These are phyloP conservation scores for Alternaria gansuensis DNA, from an alignment of 2,329 filamentous ascomycete genomes.

Conservation along the genomic window DNA sequence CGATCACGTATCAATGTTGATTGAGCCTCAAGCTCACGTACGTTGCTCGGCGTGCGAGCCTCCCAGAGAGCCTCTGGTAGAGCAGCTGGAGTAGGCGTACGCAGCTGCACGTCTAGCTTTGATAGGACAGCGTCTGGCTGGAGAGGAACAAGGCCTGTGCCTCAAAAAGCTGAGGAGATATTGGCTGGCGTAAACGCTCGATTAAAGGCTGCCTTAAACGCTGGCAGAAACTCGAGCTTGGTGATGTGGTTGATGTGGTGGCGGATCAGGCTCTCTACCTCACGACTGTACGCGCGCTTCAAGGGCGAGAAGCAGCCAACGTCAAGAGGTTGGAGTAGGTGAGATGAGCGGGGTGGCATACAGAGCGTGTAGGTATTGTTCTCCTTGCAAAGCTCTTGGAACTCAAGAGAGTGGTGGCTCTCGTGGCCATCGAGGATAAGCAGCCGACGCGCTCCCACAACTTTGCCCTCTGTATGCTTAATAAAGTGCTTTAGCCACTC, in stretches of 20 bases:
- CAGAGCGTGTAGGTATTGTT: slow-evolving; percentile 34
- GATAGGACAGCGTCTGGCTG: no score
- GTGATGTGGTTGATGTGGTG: slow-evolving; percentile 44
- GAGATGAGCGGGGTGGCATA: no score
- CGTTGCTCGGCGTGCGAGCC: no score
- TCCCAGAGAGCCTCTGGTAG: no score
- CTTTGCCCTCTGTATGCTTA: no score
- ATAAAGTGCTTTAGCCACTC: no score
- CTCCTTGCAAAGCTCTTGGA: slow-evolving; percentile 47
- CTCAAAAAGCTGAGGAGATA: slow-evolving; percentile 41
- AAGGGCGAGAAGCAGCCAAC: slow-evolving; percentile 51
- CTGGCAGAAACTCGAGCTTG: no score
- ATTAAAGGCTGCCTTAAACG: slow-evolving; percentile 39
- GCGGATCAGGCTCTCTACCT: slow-evolving; percentile 43
- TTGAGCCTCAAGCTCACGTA: no score
- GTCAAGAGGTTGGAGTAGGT: slow-evolving; percentile 56
- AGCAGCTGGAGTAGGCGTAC: no score
- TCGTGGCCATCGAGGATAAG: slow-evolving; percentile 50
- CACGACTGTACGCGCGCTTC: slow-evolving; percentile 44
- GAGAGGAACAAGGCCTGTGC: slow-evolving; percentile 32
- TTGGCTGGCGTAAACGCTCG: slow-evolving; percentile 42
- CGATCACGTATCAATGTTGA: no score
- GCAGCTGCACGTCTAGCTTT: no score
- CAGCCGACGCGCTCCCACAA: no score
- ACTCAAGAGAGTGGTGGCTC: slow-evolving; percentile 49